Percentiles rank a stretch among this genome's conserved stretches.
Conservation (phyloP, 148 eudicot genomes). For the Cornus suecica region DNA sequence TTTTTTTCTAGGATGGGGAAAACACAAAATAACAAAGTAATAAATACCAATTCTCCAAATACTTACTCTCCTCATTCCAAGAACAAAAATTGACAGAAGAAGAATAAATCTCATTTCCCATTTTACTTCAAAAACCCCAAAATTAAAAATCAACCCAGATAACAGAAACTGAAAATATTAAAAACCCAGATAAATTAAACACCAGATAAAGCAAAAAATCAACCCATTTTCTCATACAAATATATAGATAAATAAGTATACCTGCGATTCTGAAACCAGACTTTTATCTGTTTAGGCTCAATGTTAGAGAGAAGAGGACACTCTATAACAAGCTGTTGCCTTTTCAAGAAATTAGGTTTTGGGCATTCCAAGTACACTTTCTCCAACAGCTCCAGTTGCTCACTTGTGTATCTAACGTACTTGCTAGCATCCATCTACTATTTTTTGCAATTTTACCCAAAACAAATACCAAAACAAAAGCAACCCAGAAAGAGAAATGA, state of each 20-base stretch:
- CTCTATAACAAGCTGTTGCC: constrained; percentile 45
- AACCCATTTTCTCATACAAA: background rate
- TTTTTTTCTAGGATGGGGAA: too few species aligned
- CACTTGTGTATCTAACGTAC: constrained; percentile 48
- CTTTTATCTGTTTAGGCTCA: constrained; percentile 54
- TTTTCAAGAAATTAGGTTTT: constrained; percentile 37
- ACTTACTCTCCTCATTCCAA: too few species aligned
- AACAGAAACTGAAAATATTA: background rate
- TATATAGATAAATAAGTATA: background rate
- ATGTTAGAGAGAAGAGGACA: constrained; percentile 47
- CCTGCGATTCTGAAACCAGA: constrained; percentile 56
- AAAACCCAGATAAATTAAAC: background rate
- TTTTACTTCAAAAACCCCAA: background rate
- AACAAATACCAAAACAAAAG: background rate
- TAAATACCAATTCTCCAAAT: too few species aligned
- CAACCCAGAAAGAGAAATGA: background rate
- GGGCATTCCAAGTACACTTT: constrained; percentile 47
- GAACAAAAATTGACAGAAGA: too few species aligned
- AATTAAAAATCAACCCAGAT: too few species aligned
- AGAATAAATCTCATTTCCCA: background rate
- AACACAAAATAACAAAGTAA: too few species aligned
- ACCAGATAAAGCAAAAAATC: background rate
- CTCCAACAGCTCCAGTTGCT: constrained; percentile 50
- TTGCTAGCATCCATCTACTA: constrained; percentile 38
- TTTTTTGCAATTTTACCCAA: constrained; percentile 15